Conservation (phyloP, 768 basidiomycete genomes). For the Daedaleopsis sinensis region DNA sequence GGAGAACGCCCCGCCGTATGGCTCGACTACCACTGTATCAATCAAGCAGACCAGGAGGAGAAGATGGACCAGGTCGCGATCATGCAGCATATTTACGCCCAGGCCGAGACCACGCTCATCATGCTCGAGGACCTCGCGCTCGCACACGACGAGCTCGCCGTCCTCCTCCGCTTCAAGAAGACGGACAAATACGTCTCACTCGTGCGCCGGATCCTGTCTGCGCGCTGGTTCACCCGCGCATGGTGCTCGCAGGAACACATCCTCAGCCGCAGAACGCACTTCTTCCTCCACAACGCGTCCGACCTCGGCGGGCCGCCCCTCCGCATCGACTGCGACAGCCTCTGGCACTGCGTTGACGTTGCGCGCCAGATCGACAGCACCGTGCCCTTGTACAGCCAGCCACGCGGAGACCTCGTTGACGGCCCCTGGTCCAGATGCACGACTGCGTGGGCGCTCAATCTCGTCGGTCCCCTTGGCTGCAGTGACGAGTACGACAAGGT, state of each 20-base stretch:
- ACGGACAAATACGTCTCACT: neutral
- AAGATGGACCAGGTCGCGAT: constrained; percentile 13
- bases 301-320: neutral
- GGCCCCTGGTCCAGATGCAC: neutral
- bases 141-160: neutral
- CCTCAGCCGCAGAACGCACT: constrained; percentile 3
- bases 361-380: constrained; percentile 2
- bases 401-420: constrained; percentile 8
- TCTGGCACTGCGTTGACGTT: constrained; percentile 6
- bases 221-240: constrained; percentile 14
- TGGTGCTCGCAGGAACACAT: constrained; percentile 18
- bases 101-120: neutral
- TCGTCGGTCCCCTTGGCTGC: constrained; percentile 7
- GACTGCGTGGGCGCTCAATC: constrained; percentile 5
- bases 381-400: constrained; percentile 3
- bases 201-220: neutral
- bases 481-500: constrained; percentile 15
- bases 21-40: constrained; percentile 10
- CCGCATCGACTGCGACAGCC: neutral
- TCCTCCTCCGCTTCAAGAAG: neutral
- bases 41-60: constrained; percentile 2
- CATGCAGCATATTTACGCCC: constrained; percentile 11
- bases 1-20: neutral
- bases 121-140: constrained; percentile 12
- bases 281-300: constrained; percentile 7